These are phyloP conservation scores for Silene conica DNA, from an alignment of 148 eudicot species.

Conservation along the genomic window DNA sequence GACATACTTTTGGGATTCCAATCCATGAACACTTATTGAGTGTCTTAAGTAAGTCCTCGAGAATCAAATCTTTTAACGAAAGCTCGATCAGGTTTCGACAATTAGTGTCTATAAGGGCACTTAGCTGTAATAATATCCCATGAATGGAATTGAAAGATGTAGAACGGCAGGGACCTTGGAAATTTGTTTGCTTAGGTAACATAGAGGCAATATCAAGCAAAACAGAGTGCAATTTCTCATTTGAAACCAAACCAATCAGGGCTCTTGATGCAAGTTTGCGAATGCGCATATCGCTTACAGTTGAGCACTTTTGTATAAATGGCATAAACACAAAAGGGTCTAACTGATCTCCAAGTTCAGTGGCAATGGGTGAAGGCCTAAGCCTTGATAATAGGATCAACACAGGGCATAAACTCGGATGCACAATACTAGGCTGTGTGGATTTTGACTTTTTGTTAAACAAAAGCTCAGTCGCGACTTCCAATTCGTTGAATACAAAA, in stretches of 20 bases:
- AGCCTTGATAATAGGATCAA: constrained; percentile 84
- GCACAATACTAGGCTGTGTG: constrained; percentile 63
- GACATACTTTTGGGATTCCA: constrained; percentile 57
- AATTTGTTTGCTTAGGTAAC: constrained; percentile 36
- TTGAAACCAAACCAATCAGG: constrained; percentile 73
- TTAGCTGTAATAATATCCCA: constrained; percentile 75
- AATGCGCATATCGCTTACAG: constrained; percentile 74
- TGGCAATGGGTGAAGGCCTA: constrained; percentile 82
- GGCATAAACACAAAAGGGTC: constrained; percentile 93
- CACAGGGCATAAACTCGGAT: constrained; percentile 93
- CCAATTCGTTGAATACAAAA: constrained; percentile 61
- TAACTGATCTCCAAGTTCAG: constrained; percentile 73
- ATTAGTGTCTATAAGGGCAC: constrained; percentile 67
- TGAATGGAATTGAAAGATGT: constrained; percentile 69
- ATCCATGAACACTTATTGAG: constrained; percentile 68
- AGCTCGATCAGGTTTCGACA: constrained; percentile 67
- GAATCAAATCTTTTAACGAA: constrained; percentile 52
- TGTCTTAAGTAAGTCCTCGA: constrained; percentile 49
- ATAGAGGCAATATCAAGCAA: constrained; percentile 65
- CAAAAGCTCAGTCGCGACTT: constrained; percentile 73
- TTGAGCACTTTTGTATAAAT: constrained; percentile 72
- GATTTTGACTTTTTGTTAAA: constrained; percentile 41
- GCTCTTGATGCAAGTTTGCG: constrained; percentile 94
- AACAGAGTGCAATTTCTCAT: constrained; percentile 69
- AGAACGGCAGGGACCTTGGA: constrained; percentile 8